Evolutionary conservation across 306 rosid genomes (phyloP), one percentile per base, ranked within the genome.

Genomic region (Erythrophleum fordii): DNA sequence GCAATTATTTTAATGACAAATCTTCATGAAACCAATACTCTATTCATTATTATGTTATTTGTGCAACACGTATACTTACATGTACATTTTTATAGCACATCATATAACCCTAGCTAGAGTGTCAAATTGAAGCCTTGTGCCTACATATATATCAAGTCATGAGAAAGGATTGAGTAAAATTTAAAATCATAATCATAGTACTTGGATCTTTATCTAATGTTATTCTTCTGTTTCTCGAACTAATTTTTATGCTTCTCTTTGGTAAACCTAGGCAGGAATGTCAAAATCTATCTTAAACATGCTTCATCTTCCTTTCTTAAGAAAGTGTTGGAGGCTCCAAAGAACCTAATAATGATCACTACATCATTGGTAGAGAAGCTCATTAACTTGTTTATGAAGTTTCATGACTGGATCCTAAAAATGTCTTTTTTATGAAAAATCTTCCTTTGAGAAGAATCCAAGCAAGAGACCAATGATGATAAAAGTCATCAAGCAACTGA

Each of bases 351-450:
- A 74, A 80, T 55, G 90, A 82, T 11, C 62, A 67, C 22, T 80
- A 65, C 66, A 25, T 90, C 11, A 81, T 90, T 13, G 94, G 94
- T 14, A 80, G 53, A 87, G 94, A 92, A 71, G 85, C 88, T 11
- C 94, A 90, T 75, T 92, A 91, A 79, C 77, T 78, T 18, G 92
- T 90, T 28, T 90, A 86, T 39, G 85, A 80, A 84, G 92, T 85
- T 73, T 78, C 81, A n/a, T n/a, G n/a, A 34, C 35, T 85, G 13
- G 90, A n/a, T n/a, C n/a, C n/a, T n/a, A n/a, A n/a, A n/a, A n/a
- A n/a, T n/a, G n/a, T n/a, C n/a, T n/a, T n/a, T n/a, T n/a, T n/a
- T n/a, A n/a, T n/a, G n/a, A n/a, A n/a, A n/a, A n/a, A n/a, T n/a
- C n/a, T n/a, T n/a, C n/a, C n/a, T n/a, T n/a, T n/a, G n/a, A n/a